Evolutionary conservation across 2,329 filamentous ascomycete genomes (phyloP), one percentile per base, ranked within the genome.

Genomic region (Scytalidium lignicola): DNA sequence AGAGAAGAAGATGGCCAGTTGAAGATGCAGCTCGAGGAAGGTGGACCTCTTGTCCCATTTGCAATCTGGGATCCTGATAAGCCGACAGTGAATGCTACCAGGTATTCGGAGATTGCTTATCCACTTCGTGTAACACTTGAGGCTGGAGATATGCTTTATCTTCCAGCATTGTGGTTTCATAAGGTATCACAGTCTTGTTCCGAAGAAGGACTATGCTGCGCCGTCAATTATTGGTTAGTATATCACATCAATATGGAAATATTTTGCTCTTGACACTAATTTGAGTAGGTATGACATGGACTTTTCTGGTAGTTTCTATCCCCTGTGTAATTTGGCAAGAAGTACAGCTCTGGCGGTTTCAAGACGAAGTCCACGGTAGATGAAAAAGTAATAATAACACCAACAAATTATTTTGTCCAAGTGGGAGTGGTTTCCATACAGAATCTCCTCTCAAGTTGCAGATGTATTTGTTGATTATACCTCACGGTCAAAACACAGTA

Each of bases 121-220:
- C 83, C 86, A 6, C 58, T 90, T 53, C 71, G 76, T n/a, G 81
- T 91, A 1, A 86, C 83, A 0, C 67, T 93, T 2, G 66, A 83
- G 1, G 77, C 82, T 9, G 88, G 88, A 0, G 88, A 93, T 62
- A 88, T 93, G 82, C 66, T 93, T 15, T 93, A 93, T 67, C 70
- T 93, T 23, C 88, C 88, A 6, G 83, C 86, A 5, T 79, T 91
- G 74, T 93, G 88, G 88, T 89, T 88, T 62, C 88, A 93, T 63
- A 90, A 92, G 63, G 88, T 93, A 3, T 82, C 79, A 6, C 88
- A 93, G 62, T 82, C 78, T 2, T 83, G 80, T 55, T 75, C 74
- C 0, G 70, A 79, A 0, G 86, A 90, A 54, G 85, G 83, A 0
- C 80, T 91, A 26, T 89, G 87, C 40, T 81, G 86, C 48, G 86